Evolutionary conservation across 805 yeast species (phyloP), one percentile per base, ranked within the genome.

Genomic region (Teunomyces funiuensis): DNA sequence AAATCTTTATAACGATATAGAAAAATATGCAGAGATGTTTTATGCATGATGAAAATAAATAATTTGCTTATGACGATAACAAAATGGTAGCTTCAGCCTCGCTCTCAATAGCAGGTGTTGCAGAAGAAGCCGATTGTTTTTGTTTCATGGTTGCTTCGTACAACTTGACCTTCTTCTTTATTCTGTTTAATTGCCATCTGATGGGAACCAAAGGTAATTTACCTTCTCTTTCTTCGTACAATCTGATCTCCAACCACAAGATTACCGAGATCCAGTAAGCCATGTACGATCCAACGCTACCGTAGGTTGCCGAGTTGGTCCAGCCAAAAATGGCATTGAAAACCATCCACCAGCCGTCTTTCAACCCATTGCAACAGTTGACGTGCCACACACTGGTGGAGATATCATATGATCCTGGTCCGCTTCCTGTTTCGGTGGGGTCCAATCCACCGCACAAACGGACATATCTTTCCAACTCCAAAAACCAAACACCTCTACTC

Each of bases 311-410:
- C 13, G 71, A 57, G 45, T 70, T 70, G 19, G 74, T 69, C 76
- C 76, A 70, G 3, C 76, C 76, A 33, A 70, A 58, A 27, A 70
- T 55, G 27, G 76, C 74, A 38, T 69, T 70, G 45, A 66, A 61
- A 13, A 69, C 63, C 75, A 71, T 70, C 76, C 76, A 70, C 61
- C 71, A 66, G 36, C 69, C 75, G 27, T 69, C 74, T 34, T 58
- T 62, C 45, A 66, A 51, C 4, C 76, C 76, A 44, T 69, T 66
- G 44, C 75, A 71, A 49, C 76, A 71, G 52, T 71, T 69, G 17
- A 71, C 74, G 51, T 70, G 76, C 76, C 76, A 71, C 8, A 71
- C 63, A 41, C 69, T 60, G 22, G 51, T 60, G 31, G 58, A 46
- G 22, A 70, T 64, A 41, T 71, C 74, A 42, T 71, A 71, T 2